Evolutionary conservation across 2,329 filamentous ascomycete species (phyloP).

Genomic region (Rachicladosporium sp.): DNA sequence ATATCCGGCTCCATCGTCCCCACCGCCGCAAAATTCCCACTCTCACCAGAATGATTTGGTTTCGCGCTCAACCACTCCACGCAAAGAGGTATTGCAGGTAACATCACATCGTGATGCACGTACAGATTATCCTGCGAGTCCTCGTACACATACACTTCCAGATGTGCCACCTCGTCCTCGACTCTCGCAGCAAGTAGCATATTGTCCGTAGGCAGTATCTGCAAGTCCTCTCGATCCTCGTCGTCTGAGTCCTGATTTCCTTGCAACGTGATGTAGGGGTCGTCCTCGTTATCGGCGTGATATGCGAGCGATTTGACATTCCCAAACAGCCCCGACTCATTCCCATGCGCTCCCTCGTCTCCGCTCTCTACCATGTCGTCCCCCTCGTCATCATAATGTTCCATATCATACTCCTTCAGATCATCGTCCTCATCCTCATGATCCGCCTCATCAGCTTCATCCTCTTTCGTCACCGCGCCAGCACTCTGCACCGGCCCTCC

Average conservation of each 20-base stretch:
- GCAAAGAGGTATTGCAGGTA: constrained; percentile 88
- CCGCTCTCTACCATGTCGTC: constrained; percentile 45
- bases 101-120: constrained; percentile 98
- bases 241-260: constrained; percentile 58
- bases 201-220: constrained; percentile 87
- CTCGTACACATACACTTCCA: constrained; percentile 97
- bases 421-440: constrained; percentile 53
- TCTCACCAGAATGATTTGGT: constrained; percentile 62
- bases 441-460: constrained; percentile 15
- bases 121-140: constrained; percentile 92
- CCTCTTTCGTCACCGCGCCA: constrained; percentile 50
- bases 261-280: constrained; percentile 89
- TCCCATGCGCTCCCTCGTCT: constrained; percentile 15
- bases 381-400: constrained; percentile 73
- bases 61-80: constrained; percentile 91
- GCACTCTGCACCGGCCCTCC: not conserved
- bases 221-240: constrained; percentile 84
- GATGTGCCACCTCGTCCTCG: constrained; percentile 90
- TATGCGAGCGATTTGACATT: constrained; percentile 90
- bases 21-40: constrained; percentile 85
- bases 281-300: constrained; percentile 85
- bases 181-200: constrained; percentile 84
- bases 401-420: constrained; percentile 89
- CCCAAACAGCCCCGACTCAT: constrained; percentile 72
- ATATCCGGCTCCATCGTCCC: constrained; percentile 98